Percentiles rank a stretch among this genome's conserved stretches.
phyloP scores from a whole-genome alignment of 176 grass and related monocot genomes.

The Oryza rufipogon region DNA sequence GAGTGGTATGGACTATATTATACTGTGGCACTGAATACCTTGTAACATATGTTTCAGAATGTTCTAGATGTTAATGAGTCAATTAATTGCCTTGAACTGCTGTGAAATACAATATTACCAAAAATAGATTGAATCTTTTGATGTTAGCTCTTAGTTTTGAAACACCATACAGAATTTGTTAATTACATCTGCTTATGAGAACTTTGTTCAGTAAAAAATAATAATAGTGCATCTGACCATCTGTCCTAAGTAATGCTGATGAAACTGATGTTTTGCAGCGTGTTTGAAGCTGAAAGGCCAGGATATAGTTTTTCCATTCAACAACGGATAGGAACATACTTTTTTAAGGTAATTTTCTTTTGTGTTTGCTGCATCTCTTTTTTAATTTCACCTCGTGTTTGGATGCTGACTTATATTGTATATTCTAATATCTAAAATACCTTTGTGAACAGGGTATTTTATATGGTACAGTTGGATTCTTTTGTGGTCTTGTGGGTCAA shows the following conservation, averaged over 20 bases:
- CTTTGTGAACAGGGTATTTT: constrained; percentile 66
- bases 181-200: neutral
- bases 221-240: constrained; percentile 15
- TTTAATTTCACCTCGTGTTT: neutral
- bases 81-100: neutral
- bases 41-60: neutral
- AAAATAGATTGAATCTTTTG: neutral
- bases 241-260: constrained; percentile 29
- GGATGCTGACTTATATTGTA: neutral
- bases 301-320: constrained; percentile 81
- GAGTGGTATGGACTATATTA: neutral
- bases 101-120: neutral
- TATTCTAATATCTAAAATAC: constrained; percentile 28
- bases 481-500: constrained; percentile 86
- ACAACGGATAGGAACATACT: constrained; percentile 85
- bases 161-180: neutral
- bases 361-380: neutral
- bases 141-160: neutral
- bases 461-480: constrained; percentile 88
- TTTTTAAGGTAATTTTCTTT: constrained; percentile 72
- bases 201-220: neutral
- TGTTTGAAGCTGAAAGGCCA: constrained; percentile 96
- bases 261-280: constrained; percentile 53
- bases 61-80: neutral
- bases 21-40: neutral